Evolutionary conservation across 1,284 basidiomycete genomes (phyloP).

Genomic region (Ceratorhiza oryzae-sativae): DNA sequence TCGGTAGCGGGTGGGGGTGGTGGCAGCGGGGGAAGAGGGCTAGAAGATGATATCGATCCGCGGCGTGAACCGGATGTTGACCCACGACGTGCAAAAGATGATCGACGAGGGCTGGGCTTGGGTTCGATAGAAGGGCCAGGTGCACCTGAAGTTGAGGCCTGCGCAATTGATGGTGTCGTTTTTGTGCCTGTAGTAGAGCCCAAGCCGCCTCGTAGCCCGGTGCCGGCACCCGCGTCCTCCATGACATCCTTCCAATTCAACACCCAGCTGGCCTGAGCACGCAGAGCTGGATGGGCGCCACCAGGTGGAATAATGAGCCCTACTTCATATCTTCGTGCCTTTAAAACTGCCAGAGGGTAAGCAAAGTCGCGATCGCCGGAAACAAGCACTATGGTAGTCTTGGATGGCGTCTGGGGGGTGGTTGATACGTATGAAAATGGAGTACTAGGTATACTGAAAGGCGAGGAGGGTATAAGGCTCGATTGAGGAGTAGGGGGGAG

Average conservation of each 20-base stretch:
- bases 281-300: constrained; percentile 21
- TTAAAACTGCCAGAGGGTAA: constrained; percentile 39
- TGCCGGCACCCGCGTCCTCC: neutral
- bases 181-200: neutral
- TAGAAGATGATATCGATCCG: constrained; percentile 12
- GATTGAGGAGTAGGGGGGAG: constrained; percentile 46
- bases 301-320: constrained; percentile 47
- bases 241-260: constrained; percentile 34
- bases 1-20: constrained; percentile 11
- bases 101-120: neutral
- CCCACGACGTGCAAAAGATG: constrained; percentile 23
- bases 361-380: constrained; percentile 43
- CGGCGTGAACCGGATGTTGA: constrained; percentile 17
- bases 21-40: constrained; percentile 16
- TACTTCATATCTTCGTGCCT: constrained; percentile 38
- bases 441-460: constrained; percentile 35
- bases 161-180: neutral
- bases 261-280: constrained; percentile 35
- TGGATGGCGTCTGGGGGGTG: neutral
- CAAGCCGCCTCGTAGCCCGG: neutral
- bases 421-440: constrained; percentile 24
- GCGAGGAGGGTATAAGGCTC: constrained; percentile 12
- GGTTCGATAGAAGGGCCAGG: neutral
- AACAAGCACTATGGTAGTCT: constrained; percentile 45
- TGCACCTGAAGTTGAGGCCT: neutral